phyloP scores from a whole-genome alignment of 805 yeast genomes.

The Candida cerambycidarum region DNA sequence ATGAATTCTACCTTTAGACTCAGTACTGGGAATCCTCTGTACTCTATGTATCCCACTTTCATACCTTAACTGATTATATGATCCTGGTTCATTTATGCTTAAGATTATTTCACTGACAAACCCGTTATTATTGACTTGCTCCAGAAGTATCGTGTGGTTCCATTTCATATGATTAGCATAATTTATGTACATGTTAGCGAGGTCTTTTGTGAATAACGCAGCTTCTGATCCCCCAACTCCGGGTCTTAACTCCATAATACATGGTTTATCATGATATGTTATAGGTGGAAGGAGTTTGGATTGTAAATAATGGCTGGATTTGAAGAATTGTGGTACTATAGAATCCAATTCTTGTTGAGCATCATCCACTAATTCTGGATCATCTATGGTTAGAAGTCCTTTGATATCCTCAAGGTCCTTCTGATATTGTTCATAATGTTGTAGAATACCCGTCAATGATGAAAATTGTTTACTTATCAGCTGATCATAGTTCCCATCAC shows the following conservation, averaged over 20 bases:
- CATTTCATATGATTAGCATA: slow-evolving; percentile 68
- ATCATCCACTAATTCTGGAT: slow-evolving; percentile 48
- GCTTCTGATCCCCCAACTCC: slow-evolving; percentile 98
- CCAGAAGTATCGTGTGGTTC: slow-evolving; percentile 62
- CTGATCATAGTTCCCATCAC: slow-evolving; percentile 33
- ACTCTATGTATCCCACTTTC: slow-evolving; percentile 98
- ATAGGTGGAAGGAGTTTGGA: slow-evolving; percentile 70
- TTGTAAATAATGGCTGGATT: slow-evolving; percentile 48
- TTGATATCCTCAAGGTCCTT: slow-evolving; percentile 24
- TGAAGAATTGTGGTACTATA: slow-evolving; percentile 44
- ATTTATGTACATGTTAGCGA: slow-evolving; percentile 76
- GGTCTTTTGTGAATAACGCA: slow-evolving; percentile 76
- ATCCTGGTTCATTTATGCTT: slow-evolving; percentile 68
- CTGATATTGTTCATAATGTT: slow-evolving; percentile 29
- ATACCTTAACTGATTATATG: slow-evolving; percentile 68
- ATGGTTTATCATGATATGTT: slow-evolving; percentile 71
- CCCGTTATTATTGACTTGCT: slow-evolving; percentile 56
- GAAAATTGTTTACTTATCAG: slow-evolving; percentile 34
- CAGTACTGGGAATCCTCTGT: slow-evolving; percentile 91
- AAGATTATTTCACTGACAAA: slow-evolving; percentile 76
- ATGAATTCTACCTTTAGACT: slow-evolving; percentile 89
- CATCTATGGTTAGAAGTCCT: slow-evolving; percentile 32
- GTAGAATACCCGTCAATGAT: slow-evolving; percentile 29
- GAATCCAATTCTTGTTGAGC: slow-evolving; percentile 60
- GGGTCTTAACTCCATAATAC: slow-evolving; percentile 83